Conservation (phyloP, 1,284 basidiomycete species). For the Fistulina hepatica region DNA sequence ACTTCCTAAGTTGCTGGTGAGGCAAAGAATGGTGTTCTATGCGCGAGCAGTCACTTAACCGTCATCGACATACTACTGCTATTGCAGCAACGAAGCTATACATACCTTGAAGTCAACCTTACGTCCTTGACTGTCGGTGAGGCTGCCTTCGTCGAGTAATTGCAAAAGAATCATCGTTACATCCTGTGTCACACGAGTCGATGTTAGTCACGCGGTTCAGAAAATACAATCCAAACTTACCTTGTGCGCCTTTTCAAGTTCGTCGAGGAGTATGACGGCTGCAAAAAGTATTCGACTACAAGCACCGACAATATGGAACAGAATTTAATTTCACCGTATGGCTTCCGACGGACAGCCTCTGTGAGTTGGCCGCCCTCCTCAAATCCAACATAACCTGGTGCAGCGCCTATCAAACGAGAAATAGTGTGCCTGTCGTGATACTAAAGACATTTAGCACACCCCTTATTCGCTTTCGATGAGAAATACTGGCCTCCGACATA, state of each 20-base stretch:
- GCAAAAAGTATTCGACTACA: background rate
- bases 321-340: constrained; percentile 47
- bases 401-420: constrained; percentile 81
- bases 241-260: constrained; percentile 88
- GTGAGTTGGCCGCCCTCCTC: constrained; percentile 88
- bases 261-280: constrained; percentile 77
- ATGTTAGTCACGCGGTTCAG: background rate
- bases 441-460: constrained; percentile 23
- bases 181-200: constrained; percentile 33
- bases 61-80: background rate
- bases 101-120: constrained; percentile 72
- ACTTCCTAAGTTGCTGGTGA: constrained; percentile 50
- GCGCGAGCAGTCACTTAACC: background rate
- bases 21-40: constrained; percentile 75
- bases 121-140: constrained; percentile 77
- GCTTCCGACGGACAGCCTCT: constrained; percentile 77
- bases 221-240: constrained; percentile 20
- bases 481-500: constrained; percentile 60
- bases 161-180: constrained; percentile 88
- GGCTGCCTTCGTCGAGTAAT: constrained; percentile 83
- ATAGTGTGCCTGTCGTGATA: constrained; percentile 88
- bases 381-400: constrained; percentile 89
- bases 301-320: constrained; percentile 1
- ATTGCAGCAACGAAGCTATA: background rate
- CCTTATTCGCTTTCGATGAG: constrained; percentile 1